Evolutionary conservation across 495 filamentous ascomycete genomes (phyloP), one percentile per base, ranked within the genome.

Genomic region (Choiromyces venosus): DNA sequence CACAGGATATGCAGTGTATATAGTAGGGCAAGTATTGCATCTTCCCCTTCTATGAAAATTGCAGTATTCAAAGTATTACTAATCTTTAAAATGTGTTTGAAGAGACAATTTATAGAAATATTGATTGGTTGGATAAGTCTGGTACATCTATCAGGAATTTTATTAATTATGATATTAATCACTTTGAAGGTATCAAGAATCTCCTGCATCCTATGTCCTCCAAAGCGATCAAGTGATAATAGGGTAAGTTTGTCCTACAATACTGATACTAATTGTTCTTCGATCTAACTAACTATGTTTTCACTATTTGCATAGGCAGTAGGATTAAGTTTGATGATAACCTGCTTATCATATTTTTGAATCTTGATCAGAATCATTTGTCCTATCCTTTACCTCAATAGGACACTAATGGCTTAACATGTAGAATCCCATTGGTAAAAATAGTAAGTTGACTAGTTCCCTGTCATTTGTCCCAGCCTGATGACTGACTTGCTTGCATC

Each of bases 381-480:
- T 16, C 42, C 12, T 1, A 16, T 18, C 69, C 69, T 7, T 70
- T n/a, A 16, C 69, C 46, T 65, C 19, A 40, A 40, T 14, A 65
- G 36, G 37, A 71, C n/a, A 39, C 14, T 19, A 65, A 35, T 35
- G 19, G 18, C 4, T 64, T 38, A 18, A 71, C 46, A 0, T n/a
- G 36, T 8, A 38, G 44, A 14, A 71, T 9, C 7, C 46, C 46
- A 71, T 71, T 35, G 0, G 19, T 61, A 38, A 71, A 71, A 0
- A 39, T 29, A 3, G 69, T 71, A 2, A 65, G 4, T n/a, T 71
- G 52, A 39, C 56, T 25, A 3, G 35, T 71, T 2, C 18, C 46
- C 12, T 71, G 46, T 65, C 35, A 38, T 40, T 71, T 71, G 61
- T 65, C 44, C 46, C 69, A 71, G 6, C 36, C 36, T 5, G 39